A percentile compares a stretch with the other conserved stretches of the same genome.
phyloP scores from a whole-genome alignment of 345 rosid genomes.

The Balakata baccata region DNA sequence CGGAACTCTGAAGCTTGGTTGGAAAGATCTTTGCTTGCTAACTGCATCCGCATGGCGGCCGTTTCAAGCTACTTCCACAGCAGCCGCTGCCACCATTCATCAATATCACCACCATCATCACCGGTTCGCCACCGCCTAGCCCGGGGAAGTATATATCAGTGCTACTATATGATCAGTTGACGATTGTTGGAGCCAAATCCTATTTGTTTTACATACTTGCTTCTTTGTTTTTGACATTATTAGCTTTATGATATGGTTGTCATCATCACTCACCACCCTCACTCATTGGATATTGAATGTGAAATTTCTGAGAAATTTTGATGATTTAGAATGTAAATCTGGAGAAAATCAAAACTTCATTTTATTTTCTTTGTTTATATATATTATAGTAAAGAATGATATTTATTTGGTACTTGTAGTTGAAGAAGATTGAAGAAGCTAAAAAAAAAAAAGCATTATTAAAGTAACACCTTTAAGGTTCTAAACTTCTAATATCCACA shows the following conservation, averaged over 20 bases:
- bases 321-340: neutral
- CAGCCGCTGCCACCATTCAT: neutral
- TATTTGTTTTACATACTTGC: neutral
- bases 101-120: constrained; percentile 3
- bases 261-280: neutral
- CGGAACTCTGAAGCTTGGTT: constrained; percentile 90
- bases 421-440: neutral
- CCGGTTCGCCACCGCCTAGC: constrained; percentile 17
- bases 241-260: neutral
- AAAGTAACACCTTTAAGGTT: neutral
- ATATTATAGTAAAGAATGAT: no score
- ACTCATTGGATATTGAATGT: neutral
- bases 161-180: neutral
- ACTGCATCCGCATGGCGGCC: constrained; percentile 99
- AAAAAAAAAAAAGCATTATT: neutral
- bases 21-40: constrained; percentile 97
- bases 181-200: neutral
- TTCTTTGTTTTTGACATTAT: neutral
- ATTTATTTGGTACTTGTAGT: no score
- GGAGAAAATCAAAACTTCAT: neutral
- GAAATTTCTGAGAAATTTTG: neutral
- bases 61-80: constrained; percentile 16
- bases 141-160: neutral
- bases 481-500: neutral
- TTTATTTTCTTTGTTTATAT: neutral